Percentiles rank a stretch among this genome's conserved stretches.
These are phyloP conservation scores for Volvariella volvacea DNA, from an alignment of 1,284 basidiomycete species.

Conservation along the genomic window DNA sequence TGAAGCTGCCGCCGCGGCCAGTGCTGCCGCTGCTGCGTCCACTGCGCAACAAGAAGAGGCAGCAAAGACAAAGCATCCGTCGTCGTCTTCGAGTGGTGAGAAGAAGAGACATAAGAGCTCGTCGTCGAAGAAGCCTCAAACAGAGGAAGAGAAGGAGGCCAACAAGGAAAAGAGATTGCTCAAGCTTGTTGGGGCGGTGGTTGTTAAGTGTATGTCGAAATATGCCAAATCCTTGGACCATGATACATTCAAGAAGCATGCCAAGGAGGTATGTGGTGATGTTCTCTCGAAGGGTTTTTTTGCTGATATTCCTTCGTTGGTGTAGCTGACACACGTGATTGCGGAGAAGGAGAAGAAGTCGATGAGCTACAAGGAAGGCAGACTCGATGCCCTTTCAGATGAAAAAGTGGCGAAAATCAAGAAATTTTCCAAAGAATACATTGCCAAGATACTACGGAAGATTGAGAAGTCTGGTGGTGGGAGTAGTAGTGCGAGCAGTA, in stretches of 20 bases:
- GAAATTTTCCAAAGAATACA: conserved; percentile 88
- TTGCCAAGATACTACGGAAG: conserved; percentile 60
- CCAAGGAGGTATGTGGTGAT: conserved; percentile 72
- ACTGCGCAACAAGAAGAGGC: conserved; percentile 36
- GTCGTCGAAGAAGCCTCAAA: conserved; percentile 28
- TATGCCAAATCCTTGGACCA: conserved; percentile 76
- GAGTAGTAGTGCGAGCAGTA: too few species aligned
- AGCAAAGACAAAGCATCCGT: conserved; percentile 26
- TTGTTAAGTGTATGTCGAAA: conserved; percentile 90
- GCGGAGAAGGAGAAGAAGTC: conserved; percentile 93
- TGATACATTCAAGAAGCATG: conserved; percentile 91
- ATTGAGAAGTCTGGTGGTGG: conserved; percentile 43
- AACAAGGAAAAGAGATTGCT: conserved; percentile 79
- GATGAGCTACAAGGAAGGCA: conserved; percentile 62
- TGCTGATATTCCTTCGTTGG: conserved; percentile 3
- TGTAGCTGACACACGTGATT: conserved; percentile 56
- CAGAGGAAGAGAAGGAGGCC: conserved; percentile 53
- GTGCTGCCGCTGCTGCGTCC: conserved; percentile 29
- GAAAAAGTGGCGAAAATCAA: conserved; percentile 91
- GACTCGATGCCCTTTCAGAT: conserved; percentile 72
- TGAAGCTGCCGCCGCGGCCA: conserved; percentile 29
- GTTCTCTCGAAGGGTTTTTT: conserved; percentile 1
- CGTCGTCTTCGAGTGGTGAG: conserved; percentile 22
- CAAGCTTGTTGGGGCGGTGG: conserved; percentile 83
- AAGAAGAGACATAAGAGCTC: conserved; percentile 29